Conservation (phyloP, 257 asterid species). For the Przewalskia tangutica region DNA sequence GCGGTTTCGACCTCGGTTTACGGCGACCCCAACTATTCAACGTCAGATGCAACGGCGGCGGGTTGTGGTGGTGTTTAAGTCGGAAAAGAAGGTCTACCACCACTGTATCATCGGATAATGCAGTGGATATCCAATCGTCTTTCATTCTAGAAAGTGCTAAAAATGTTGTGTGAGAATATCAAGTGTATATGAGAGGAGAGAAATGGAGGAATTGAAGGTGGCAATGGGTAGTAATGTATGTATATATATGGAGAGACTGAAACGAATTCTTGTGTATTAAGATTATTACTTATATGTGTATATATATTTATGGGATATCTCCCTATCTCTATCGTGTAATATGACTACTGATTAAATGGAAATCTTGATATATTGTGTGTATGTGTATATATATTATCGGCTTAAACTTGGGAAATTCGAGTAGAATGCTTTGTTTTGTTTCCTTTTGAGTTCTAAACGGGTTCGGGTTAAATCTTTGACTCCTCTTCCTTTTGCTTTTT, state of each 20-base stretch:
- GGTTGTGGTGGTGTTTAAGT: slow-evolving; percentile 7
- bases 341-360: too few species aligned
- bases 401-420: too few species aligned
- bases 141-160: neutral
- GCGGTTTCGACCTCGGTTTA: slow-evolving; percentile 23
- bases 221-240: neutral
- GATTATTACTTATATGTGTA: too few species aligned
- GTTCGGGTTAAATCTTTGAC: too few species aligned
- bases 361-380: too few species aligned
- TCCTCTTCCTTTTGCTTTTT: too few species aligned
- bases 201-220: neutral
- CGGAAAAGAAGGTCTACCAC: slow-evolving; percentile 29
- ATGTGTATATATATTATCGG: too few species aligned
- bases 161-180: neutral
- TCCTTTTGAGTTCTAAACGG: too few species aligned
- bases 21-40: slow-evolving; percentile 26
- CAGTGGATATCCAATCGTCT: slow-evolving; percentile 34
- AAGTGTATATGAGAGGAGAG: neutral
- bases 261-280: neutral
- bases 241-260: neutral
- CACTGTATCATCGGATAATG: slow-evolving; percentile 25
- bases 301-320: too few species aligned
- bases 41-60: neutral
- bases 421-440: too few species aligned
- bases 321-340: too few species aligned